Base-by-base conservation (phyloP, 805 yeast species). In the Candida stauntonica region DNA sequence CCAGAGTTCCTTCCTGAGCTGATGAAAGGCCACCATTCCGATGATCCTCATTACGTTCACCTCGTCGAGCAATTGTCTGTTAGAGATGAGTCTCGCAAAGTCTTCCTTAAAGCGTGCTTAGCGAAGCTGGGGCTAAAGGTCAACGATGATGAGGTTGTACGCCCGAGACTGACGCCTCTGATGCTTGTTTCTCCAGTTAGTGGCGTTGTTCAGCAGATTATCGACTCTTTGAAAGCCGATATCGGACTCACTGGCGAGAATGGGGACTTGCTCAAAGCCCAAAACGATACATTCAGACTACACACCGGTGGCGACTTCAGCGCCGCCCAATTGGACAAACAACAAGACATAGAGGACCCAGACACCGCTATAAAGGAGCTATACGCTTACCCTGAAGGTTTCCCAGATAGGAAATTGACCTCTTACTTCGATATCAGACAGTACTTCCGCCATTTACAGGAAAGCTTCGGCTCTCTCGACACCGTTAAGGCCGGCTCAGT, bases 1-100 rank as follows among this genome's bases (percentile, higher is more conserved):
- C 95, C 96, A 0, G 99, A 93, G 60, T 88, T 80, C 55, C 67
- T 77, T 3, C 81, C 87, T 13, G 63, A 72, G 13, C 50, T 79
- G 46, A 62, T 73, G 44, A 61, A 61, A 15, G 64, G 63, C 19
- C 62, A 62, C 26, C 64, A 63, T 26, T 47, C 62, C 5, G 47
- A 44, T 26, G 41, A 64, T 44, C 33, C 60, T 45, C 31, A 64
- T 14, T 61, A 63, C 34, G 45, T 51, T 6, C 39, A 50, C 0
- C 63, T 78, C 3, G 59, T 75, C 3, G 51, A 63, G 3, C 57
- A 52, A 0, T 58, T 88, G 19, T 55, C 57, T 16, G 58, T 58
- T 0, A 52, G 69, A 24, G 79, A 81, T 37, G 55, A 54, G 3
- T 52, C 60, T 3, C 69, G 97, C 36, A 57, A 72, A 29, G 52